Evolutionary conservation across 2,329 filamentous ascomycete genomes (phyloP).

Genomic region (Sarocladium strictum): DNA sequence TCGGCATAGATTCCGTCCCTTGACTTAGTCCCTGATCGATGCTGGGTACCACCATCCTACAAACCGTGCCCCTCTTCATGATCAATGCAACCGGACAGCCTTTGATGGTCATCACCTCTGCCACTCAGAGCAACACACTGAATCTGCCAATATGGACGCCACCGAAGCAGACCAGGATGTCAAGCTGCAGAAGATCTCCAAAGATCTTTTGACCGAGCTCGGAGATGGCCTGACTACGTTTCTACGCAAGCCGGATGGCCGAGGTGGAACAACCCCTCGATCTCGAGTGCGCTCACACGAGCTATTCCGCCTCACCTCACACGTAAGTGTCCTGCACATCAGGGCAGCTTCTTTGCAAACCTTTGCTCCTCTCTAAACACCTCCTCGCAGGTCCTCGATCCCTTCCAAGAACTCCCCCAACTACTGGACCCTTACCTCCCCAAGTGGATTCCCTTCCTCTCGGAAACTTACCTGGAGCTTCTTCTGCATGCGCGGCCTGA

Average conservation of each 20-base stretch:
- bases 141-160: constrained; percentile 54
- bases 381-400: constrained; percentile 63
- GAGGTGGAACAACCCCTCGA: constrained; percentile 29
- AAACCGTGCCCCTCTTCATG: too few species aligned
- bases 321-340: constrained; percentile 27
- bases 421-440: constrained; percentile 81
- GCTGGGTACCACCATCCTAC: too few species aligned
- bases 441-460: constrained; percentile 66
- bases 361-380: too few species aligned
- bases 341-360: constrained; percentile 8
- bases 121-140: too few species aligned
- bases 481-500: constrained; percentile 37
- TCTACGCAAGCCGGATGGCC: constrained; percentile 44
- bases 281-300: constrained; percentile 45
- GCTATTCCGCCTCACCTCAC: constrained; percentile 38
- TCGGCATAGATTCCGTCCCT: too few species aligned
- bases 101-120: too few species aligned
- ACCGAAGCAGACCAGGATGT: constrained; percentile 55
- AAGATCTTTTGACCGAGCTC: constrained; percentile 53
- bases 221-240: constrained; percentile 46
- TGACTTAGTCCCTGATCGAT: too few species aligned
- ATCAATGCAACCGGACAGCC: too few species aligned
- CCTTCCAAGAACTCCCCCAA: constrained; percentile 93
- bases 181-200: constrained; percentile 55
- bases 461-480: constrained; percentile 68